These are phyloP conservation scores for Asterophora parasitica DNA, from an alignment of 768 basidiomycete species.

Conservation along the genomic window DNA sequence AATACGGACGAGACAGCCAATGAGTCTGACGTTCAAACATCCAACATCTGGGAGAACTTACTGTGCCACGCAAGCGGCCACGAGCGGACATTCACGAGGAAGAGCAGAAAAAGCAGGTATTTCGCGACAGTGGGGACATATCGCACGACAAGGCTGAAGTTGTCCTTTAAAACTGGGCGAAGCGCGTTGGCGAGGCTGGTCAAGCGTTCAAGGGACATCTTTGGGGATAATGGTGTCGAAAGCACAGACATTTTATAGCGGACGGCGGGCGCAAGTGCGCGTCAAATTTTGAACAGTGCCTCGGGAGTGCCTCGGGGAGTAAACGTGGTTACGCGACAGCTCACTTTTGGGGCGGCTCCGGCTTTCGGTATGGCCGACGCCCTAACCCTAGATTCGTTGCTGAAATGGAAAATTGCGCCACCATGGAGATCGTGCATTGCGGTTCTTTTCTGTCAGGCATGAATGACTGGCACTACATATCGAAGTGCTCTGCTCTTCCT, in stretches of 20 bases:
- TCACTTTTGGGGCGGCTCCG: slow-evolving; percentile 6
- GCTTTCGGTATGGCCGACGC: background rate
- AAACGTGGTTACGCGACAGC: background rate
- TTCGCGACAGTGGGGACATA: slow-evolving; percentile 26
- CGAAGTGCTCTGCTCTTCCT: no score
- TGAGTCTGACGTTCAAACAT: no score
- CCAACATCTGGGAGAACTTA: slow-evolving; percentile 29
- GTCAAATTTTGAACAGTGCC: background rate
- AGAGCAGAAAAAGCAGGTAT: slow-evolving; percentile 38
- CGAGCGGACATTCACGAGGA: slow-evolving; percentile 57
- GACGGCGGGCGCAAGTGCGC: background rate
- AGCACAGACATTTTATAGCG: slow-evolving; percentile 5
- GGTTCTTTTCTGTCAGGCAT: no score
- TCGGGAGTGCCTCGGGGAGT: no score
- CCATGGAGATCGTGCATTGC: no score
- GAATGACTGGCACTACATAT: no score
- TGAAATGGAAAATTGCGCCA: no score
- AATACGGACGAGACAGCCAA: no score
- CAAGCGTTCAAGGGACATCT: slow-evolving; percentile 6
- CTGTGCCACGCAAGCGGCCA: slow-evolving; percentile 68
- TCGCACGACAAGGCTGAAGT: slow-evolving; percentile 6
- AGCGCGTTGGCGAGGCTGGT: background rate
- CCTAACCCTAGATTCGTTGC: background rate
- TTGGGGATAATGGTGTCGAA: background rate
- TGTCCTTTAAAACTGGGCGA: slow-evolving; percentile 4